Conservation (phyloP, 176 grass and related monocot species). For the Urochloa ruziziensis region DNA sequence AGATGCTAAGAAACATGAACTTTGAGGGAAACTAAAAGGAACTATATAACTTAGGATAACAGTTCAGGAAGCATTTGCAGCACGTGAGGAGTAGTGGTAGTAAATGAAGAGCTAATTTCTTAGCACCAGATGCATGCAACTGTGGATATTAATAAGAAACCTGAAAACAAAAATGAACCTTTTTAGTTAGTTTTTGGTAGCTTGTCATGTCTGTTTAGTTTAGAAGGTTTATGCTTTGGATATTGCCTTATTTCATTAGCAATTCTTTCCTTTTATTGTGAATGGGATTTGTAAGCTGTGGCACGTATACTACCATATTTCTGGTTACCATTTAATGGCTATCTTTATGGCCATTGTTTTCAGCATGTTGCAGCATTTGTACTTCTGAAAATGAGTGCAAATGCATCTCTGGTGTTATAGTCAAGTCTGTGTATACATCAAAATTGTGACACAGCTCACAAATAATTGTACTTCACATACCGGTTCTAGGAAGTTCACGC, state of each 20-base stretch:
- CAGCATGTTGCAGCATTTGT: neutral
- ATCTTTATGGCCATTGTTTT: neutral
- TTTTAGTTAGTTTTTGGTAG: neutral
- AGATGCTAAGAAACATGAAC: neutral
- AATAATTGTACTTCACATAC: neutral
- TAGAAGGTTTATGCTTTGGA: conserved; percentile 6
- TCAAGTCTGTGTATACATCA: neutral
- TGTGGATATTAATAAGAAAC: neutral
- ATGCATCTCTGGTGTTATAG: neutral
- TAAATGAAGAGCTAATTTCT: neutral
- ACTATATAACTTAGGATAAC: neutral
- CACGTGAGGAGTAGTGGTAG: neutral
- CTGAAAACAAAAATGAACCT: neutral
- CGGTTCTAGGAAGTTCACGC: neutral
- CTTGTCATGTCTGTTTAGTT: neutral
- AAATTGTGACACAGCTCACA: neutral
- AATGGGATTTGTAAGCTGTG: neutral
- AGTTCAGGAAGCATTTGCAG: neutral
- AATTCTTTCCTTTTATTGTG: neutral
- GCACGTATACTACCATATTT: neutral
- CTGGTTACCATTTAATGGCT: neutral
- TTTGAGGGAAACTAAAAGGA: neutral
- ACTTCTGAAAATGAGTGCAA: neutral
- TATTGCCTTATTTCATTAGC: neutral
- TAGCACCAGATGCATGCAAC: neutral